Base-by-base conservation (phyloP, 805 yeast genomes). In the Ogataea sp. region DNA sequence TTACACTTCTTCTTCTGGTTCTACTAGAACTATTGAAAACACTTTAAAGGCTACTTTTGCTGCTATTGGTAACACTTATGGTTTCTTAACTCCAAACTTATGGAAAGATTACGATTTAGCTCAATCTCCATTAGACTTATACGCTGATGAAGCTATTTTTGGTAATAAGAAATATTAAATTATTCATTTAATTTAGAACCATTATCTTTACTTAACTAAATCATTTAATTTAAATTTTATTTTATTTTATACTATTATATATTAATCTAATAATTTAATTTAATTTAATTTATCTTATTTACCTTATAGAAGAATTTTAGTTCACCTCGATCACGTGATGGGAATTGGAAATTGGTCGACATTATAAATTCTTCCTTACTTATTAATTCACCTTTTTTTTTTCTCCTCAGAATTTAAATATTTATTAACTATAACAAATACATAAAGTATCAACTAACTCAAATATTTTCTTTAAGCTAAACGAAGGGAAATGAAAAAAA, bases 31-130 rank as follows among this genome's bases (percentile, higher is more conserved):
- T 66, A 78, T 89, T 64, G 98, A 93, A 80, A 93, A 93, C 96
- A 93, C 98, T 70, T 84, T 93, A 70, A 93, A 93, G 83, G 98
- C 98, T 67, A 86, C 97, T 64, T 93, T 93, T 80, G 89, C 83
- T 73, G 98, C 98, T 65, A 83, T 93, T 65, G 96, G 97, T 78
- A 90, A 89, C 95, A 87, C 98, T 59, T 93, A 93, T 87, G 96
- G 95, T 77, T 93, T 89, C 97, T 83, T 93, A 76, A 93, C 98
- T 71, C 98, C 98, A 68, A 84, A 89, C 95, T 80, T 93, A 73
- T 93, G 98, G 98, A 74, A 75, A 61, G 84, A 80, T 61, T 78
- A 80, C 63, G 78, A 85, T 52, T 79, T 89, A 67, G 78, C 79
- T 64, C 75, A 84, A 58, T 85, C 95, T 66, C 98, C 98, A 69